Percentiles rank a stretch among this genome's conserved stretches.
phyloP scores from a whole-genome alignment of 1,284 basidiomycete genomes.

The Ustilago bromivora region DNA sequence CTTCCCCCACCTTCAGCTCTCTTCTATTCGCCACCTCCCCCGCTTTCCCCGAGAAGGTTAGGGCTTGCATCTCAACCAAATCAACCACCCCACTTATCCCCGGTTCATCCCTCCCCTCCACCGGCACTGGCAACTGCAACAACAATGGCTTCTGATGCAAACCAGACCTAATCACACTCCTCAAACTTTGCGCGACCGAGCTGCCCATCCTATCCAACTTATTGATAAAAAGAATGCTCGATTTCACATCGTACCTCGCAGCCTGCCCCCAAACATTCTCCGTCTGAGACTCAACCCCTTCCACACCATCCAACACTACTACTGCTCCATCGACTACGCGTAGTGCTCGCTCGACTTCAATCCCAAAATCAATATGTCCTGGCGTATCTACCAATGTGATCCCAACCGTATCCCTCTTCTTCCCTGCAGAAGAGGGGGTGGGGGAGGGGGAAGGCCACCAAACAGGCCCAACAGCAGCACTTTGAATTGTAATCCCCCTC shows the following conservation, averaged over 20 bases:
- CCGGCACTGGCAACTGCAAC: constrained; percentile 79
- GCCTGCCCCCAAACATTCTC: constrained; percentile 88
- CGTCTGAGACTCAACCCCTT: constrained; percentile 90
- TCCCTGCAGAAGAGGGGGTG: background rate
- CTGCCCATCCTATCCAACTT: constrained; percentile 87
- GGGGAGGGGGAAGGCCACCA: constrained; percentile 74
- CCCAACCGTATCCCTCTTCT: constrained; percentile 73
- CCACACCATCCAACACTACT: constrained; percentile 87
- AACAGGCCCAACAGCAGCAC: constrained; percentile 86
- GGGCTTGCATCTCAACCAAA: constrained; percentile 51
- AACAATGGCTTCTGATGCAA: constrained; percentile 81
- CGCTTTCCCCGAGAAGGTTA: constrained; percentile 57
- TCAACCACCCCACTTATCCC: constrained; percentile 73
- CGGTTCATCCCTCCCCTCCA: constrained; percentile 82
- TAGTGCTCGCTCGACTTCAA: constrained; percentile 92
- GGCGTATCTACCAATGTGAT: constrained; percentile 91
- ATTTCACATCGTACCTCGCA: constrained; percentile 83
- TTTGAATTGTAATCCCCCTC: constrained; percentile 90
- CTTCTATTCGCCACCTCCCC: constrained; percentile 49
- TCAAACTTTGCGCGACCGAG: constrained; percentile 78
- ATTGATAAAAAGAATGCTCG: constrained; percentile 85
- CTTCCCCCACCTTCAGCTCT: constrained; percentile 27
- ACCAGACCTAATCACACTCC: constrained; percentile 77
- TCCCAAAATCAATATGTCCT: constrained; percentile 91
- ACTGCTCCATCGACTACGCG: constrained; percentile 89